Percentiles rank a stretch among this genome's conserved stretches.
These are phyloP conservation scores for Pezizomycotina sp. DNA, from an alignment of 2,329 filamentous ascomycete species.

Conservation along the genomic window DNA sequence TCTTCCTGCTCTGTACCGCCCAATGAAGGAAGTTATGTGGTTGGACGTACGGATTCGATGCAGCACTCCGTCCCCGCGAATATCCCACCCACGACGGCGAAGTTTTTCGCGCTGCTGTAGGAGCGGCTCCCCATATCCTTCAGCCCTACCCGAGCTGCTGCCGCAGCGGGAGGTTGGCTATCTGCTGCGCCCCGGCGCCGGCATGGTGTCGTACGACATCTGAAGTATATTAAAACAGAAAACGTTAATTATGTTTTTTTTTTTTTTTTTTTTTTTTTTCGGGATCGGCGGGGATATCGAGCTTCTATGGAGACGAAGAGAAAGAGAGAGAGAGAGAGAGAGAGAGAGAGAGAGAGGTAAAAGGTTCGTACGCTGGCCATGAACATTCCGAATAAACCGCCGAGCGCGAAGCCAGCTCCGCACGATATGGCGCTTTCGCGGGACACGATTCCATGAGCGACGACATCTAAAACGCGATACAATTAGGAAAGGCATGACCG, in stretches of 20 bases:
- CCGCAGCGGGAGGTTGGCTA: slow-evolving; percentile 54
- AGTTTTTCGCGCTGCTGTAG: slow-evolving; percentile 76
- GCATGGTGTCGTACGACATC: slow-evolving; percentile 88
- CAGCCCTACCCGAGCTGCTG: slow-evolving; percentile 74
- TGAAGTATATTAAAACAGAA: too few species aligned
- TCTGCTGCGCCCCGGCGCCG: slow-evolving; percentile 36
- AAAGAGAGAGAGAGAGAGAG: neutral
- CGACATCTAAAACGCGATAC: slow-evolving; percentile 60
- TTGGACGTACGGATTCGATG: slow-evolving; percentile 84
- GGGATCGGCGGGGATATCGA: slow-evolving; percentile 4
- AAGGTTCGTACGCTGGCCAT: slow-evolving; percentile 68
- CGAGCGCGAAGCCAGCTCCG: slow-evolving; percentile 84
- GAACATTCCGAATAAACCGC: slow-evolving; percentile 87
- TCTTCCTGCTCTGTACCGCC: neutral
- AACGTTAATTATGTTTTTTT: slow-evolving; percentile 3
- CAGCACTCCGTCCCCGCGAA: slow-evolving; percentile 91
- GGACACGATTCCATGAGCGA: slow-evolving; percentile 79
- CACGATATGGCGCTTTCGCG: slow-evolving; percentile 80
- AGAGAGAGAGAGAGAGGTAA: slow-evolving; percentile 4
- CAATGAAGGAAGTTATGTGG: slow-evolving; percentile 24
- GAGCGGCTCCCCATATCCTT: slow-evolving; percentile 86
- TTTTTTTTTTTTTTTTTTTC: slow-evolving; percentile 1
- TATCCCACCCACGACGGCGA: slow-evolving; percentile 78
- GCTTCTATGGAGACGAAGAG: neutral
- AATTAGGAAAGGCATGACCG: too few species aligned